Base-by-base conservation (phyloP, 176 grass and related monocot species). In the Oryza nivara region DNA sequence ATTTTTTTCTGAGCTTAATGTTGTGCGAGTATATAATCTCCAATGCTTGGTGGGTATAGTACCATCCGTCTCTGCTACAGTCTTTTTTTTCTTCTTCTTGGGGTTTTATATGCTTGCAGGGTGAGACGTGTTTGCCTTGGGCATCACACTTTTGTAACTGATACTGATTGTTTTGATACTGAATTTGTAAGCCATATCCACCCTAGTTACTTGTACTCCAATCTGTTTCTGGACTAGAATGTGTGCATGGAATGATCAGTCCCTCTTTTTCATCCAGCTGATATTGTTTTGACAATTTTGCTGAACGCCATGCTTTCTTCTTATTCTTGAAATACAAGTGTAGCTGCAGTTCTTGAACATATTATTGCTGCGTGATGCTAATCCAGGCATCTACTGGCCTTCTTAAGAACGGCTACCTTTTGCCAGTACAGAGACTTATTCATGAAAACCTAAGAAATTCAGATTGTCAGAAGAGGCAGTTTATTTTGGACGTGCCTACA, bases 1-100 rank as follows among this genome's bases (percentile, higher is more conserved):
- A 70, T 25, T 75, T 83, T 67, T 19, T 83, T 67, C 17, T 51
- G 25, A 71, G 63, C 40, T 79, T 60, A 61, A 47, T 82, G 90
- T 78, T 77, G 78, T 72, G 67, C 4, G 17, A 79, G 68, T 70
- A 54, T 28, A 87, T 84, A 76, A 44, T 65, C 54, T 77, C 47
- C 61, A 68, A 47, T 84, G 69, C 14, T 20, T 79, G 51, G 32
- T 67, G 68, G 51, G 58, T 68, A 67, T 43, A 65, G 45, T 77
- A 73, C 44, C 30, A 66, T 81, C 51, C 70, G 52, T 64, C 45
- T 64, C 43, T 71, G 65, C 41, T 72, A 60, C 68, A 68, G 3
- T 60, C 72, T 68, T 0, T 47, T 1, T 46, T 67, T 69, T 58
- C 4, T 63, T 66, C 64, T 83, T 17, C 26, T 26, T 26, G 26